phyloP scores from a whole-genome alignment of 768 basidiomycete genomes.

The Atractiella rhizophila region DNA sequence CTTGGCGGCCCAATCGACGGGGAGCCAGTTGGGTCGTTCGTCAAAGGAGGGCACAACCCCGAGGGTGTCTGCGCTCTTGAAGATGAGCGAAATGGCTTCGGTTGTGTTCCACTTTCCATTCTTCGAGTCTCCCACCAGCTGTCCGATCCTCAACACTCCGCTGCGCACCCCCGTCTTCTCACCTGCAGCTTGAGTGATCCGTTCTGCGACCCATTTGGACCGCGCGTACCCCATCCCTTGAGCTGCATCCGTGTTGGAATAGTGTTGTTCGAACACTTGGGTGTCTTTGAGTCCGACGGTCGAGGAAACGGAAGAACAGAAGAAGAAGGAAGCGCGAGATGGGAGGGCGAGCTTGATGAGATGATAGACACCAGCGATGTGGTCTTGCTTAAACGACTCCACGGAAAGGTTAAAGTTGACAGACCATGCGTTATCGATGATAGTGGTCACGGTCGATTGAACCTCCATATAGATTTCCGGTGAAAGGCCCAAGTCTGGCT shows the following conservation, averaged over 20 bases:
- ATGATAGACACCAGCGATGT: slow-evolving; percentile 14
- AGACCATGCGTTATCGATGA: slow-evolving; percentile 18
- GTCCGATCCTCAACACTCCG: slow-evolving; percentile 18
- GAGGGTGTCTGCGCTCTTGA: slow-evolving; percentile 16
- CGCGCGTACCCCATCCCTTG: slow-evolving; percentile 20
- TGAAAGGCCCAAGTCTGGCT: slow-evolving; percentile 12
- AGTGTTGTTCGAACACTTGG: slow-evolving; percentile 12
- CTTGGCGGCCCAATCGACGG: too few species aligned
- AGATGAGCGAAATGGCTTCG: slow-evolving; percentile 21
- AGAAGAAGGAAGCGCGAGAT: slow-evolving; percentile 12
- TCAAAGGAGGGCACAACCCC: slow-evolving; percentile 17
- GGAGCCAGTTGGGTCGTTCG: too few species aligned
- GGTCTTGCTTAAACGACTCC: slow-evolving; percentile 17
- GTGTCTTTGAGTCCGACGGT: slow-evolving; percentile 9
- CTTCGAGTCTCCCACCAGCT: slow-evolving; percentile 20
- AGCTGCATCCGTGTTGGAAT: slow-evolving; percentile 16
- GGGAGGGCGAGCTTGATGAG: slow-evolving; percentile 6
- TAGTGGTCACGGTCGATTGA: neutral
- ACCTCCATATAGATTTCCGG: slow-evolving; percentile 2
- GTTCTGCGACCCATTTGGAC: slow-evolving; percentile 21
- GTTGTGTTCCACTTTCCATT: slow-evolving; percentile 20
- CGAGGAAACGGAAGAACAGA: slow-evolving; percentile 21
- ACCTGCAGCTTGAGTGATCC: slow-evolving; percentile 14
- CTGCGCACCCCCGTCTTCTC: slow-evolving; percentile 1
- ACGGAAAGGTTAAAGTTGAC: slow-evolving; percentile 19